These are phyloP conservation scores for Boletellus deceptivus DNA, from an alignment of 1,284 basidiomycete genomes.

Conservation along the genomic window DNA sequence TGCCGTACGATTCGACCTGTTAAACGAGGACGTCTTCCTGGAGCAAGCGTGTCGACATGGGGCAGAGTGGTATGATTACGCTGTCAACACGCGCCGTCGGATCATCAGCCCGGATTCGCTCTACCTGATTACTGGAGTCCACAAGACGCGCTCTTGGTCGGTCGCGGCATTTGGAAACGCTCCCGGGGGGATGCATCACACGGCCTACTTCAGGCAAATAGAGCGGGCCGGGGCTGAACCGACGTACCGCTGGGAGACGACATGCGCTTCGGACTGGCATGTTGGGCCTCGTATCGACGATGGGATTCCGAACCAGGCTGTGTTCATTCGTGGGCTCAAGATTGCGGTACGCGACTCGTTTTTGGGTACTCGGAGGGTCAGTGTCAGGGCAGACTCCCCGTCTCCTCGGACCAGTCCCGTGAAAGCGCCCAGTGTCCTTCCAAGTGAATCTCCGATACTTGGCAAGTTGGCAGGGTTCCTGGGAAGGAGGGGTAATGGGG, in stretches of 20 bases:
- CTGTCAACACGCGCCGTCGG: slow-evolving; percentile 1
- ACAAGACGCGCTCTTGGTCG: slow-evolving; percentile 14
- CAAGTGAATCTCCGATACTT: background rate
- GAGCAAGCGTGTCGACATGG: slow-evolving; percentile 7
- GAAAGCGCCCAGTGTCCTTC: background rate
- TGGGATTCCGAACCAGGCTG: slow-evolving; percentile 10
- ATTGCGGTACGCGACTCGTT: slow-evolving; percentile 6
- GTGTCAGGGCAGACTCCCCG: slow-evolving; percentile 9
- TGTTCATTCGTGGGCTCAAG: slow-evolving; percentile 16
- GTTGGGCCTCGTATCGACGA: slow-evolving; percentile 3
- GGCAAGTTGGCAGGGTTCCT: background rate
- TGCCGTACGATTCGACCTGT: slow-evolving; percentile 10
- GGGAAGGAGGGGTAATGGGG: background rate
- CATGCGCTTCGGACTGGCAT: slow-evolving; percentile 6
- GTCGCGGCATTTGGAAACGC: slow-evolving; percentile 7
- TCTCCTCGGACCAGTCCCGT: background rate
- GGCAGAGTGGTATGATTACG: slow-evolving; percentile 12
- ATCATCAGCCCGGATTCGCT: slow-evolving; percentile 10
- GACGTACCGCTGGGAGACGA: slow-evolving; percentile 4
- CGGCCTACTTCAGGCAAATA: background rate
- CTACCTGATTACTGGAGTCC: slow-evolving; percentile 14
- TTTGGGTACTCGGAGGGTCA: slow-evolving; percentile 2
- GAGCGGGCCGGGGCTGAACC: background rate
- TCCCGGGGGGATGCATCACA: background rate
- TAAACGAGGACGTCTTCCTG: slow-evolving; percentile 2